A percentile compares a stretch with the other conserved stretches of the same genome.
Evolutionary conservation across 495 filamentous ascomycete genomes (phyloP).

Genomic region (Parmelia sp.): DNA sequence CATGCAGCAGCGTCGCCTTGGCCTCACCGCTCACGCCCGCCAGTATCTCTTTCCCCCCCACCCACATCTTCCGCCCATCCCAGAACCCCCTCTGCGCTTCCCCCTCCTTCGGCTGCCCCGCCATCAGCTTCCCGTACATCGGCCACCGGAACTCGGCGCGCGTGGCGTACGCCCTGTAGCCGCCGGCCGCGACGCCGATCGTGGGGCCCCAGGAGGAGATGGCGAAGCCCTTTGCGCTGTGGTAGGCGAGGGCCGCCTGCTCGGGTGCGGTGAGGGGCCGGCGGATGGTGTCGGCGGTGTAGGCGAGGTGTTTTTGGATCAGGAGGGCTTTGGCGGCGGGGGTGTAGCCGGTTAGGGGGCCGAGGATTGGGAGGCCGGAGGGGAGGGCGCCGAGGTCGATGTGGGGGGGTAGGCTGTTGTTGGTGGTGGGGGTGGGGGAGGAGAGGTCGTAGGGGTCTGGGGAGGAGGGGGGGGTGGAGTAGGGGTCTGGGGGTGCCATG

Average conservation of each 20-base stretch:
- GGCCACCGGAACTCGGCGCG: constrained; percentile 17
- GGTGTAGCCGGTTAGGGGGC: constrained; percentile 21
- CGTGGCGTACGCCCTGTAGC: constrained; percentile 12
- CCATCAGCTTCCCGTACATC: constrained; percentile 9
- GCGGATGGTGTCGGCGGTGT: not conserved
- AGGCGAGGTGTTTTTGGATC: constrained; percentile 2
- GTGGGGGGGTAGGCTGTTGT: not conserved
- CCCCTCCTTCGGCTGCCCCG: not conserved
- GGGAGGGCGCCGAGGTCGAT: constrained; percentile 20
- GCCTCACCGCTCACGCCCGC: not conserved
- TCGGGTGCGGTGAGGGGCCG: constrained; percentile 19
- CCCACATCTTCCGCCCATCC: constrained; percentile 18
- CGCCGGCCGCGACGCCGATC: not conserved
- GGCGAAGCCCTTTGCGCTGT: constrained; percentile 7
- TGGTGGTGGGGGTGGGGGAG: constrained; percentile 12
- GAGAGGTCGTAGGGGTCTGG: constrained; percentile 21
- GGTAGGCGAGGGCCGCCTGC: constrained; percentile 10
- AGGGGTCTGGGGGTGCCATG: constrained; percentile 16
- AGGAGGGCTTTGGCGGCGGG: not conserved
- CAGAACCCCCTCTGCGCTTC: constrained; percentile 16
- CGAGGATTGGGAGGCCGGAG: constrained; percentile 17
- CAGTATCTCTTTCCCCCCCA: constrained; percentile 10
- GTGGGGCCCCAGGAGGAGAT: constrained; percentile 14
- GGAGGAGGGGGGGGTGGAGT: constrained; percentile 12
- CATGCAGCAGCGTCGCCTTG: constrained; percentile 10